Conservation (phyloP, 345 rosid genomes). For the thale cress (Arabidopsis thaliana) region DNA sequence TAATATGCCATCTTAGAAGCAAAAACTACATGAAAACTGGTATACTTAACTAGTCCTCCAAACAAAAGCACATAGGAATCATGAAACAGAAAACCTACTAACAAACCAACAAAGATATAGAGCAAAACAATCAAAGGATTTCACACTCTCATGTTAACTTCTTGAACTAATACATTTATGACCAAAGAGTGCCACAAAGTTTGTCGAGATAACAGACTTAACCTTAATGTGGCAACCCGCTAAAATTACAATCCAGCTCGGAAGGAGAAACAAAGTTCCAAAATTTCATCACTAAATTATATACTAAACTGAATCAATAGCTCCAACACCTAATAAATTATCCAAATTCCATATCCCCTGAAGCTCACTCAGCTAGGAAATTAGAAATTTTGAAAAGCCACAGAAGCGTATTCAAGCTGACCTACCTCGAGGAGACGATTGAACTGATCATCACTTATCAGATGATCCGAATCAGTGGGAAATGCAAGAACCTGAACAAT, state of each 20-base stretch:
- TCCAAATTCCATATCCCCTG: constrained; percentile 18
- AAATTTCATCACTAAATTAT: not conserved
- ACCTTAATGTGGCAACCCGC: constrained; percentile 13
- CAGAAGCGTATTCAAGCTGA: constrained; percentile 17
- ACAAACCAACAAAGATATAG: constrained; percentile 7
- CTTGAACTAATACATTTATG: not conserved
- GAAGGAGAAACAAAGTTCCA: constrained; percentile 10
- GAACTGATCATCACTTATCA: constrained; percentile 38
- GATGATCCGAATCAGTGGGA: constrained; percentile 19
- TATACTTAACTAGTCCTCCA: constrained; percentile 12
- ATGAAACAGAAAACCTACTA: constrained; percentile 8
- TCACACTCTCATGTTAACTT: not conserved
- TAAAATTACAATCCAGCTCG: not conserved
- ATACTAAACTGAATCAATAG: constrained; percentile 7
- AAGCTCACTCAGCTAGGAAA: constrained; percentile 18
- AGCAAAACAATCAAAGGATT: constrained; percentile 12
- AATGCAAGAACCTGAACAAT: constrained; percentile 64
- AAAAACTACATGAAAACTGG: constrained; percentile 14
- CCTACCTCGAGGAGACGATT: constrained; percentile 76
- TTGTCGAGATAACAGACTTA: constrained; percentile 7
- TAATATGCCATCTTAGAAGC: constrained; percentile 2
- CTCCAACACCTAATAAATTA: not conserved
- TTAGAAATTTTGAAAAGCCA: not conserved
- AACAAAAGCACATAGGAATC: not conserved
- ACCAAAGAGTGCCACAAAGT: constrained; percentile 9